These are phyloP conservation scores for Rhypophila decipiens DNA, from an alignment of 495 filamentous ascomycete species.

Conservation along the genomic window DNA sequence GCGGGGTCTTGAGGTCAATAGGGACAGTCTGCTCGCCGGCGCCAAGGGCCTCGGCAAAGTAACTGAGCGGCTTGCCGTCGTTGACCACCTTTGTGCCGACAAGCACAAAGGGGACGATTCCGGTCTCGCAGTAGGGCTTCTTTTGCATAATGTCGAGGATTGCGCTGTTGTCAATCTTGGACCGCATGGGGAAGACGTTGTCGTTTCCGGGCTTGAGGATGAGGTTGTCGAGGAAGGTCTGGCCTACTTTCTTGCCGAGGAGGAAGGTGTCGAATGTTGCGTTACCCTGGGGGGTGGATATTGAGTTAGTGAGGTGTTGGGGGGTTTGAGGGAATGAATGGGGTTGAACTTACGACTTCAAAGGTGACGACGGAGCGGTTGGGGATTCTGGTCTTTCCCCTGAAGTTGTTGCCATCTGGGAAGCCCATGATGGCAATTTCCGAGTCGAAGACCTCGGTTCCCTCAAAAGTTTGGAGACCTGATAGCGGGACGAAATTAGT, in stretches of 20 bases:
- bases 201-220: conserved; percentile 50
- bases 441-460: conserved; percentile 51
- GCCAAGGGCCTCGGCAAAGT: conserved; percentile 48
- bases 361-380: conserved; percentile 64
- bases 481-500: conserved; percentile 2
- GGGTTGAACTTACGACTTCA: conserved; percentile 44
- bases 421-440: conserved; percentile 35
- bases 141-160: conserved; percentile 38
- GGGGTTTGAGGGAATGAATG: neutral
- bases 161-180: conserved; percentile 43
- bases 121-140: conserved; percentile 42
- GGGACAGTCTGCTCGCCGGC: conserved; percentile 28
- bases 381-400: conserved; percentile 58
- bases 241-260: conserved; percentile 46
- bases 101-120: conserved; percentile 55
- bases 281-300: too few species aligned
- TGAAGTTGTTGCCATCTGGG: conserved; percentile 53
- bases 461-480: conserved; percentile 45
- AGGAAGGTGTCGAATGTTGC: conserved; percentile 55
- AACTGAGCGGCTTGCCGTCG: conserved; percentile 52
- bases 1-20: conserved; percentile 25
- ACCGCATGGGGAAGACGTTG: conserved; percentile 51
- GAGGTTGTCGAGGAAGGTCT: conserved; percentile 50
- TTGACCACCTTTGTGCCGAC: conserved; percentile 51
- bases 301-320: conserved; percentile 14